Percentiles rank a stretch among this genome's conserved stretches.
Conservation (phyloP, 2,329 filamentous ascomycete genomes). For the Aspergillus floridensis region DNA sequence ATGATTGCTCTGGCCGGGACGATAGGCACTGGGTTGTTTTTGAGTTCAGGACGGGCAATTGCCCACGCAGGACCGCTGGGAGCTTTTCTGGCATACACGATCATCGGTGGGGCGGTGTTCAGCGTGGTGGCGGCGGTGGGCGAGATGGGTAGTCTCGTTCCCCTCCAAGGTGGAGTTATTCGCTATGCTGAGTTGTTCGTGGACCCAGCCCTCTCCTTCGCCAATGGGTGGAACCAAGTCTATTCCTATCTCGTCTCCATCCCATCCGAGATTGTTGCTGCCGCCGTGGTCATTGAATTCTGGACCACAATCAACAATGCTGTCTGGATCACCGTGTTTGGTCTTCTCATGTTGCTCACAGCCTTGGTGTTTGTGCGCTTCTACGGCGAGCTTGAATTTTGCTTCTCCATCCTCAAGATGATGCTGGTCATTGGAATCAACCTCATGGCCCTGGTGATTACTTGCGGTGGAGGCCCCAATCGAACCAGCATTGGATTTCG, state of each 20-base stretch:
- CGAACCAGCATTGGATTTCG: constrained; percentile 47
- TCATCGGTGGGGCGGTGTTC: constrained; percentile 36
- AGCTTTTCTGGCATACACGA: constrained; percentile 37
- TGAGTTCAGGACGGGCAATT: constrained; percentile 36
- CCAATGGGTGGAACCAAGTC: constrained; percentile 41
- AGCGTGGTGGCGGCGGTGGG: constrained; percentile 36
- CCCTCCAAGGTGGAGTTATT: constrained; percentile 39
- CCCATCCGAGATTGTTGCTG: constrained; percentile 33
- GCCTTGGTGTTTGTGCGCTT: constrained; percentile 38
- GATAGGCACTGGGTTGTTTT: constrained; percentile 39
- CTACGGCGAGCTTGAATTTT: constrained; percentile 55
- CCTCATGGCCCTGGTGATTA: constrained; percentile 51
- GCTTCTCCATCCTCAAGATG: constrained; percentile 56
- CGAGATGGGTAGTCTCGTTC: constrained; percentile 39
- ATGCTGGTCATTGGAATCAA: constrained; percentile 61
- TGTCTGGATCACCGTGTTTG: constrained; percentile 47
- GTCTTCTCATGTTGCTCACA: constrained; percentile 34
- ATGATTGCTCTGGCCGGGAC: constrained; percentile 41
- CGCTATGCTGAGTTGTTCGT: constrained; percentile 37
- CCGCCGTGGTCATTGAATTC: constrained; percentile 54
- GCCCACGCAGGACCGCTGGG: constrained; percentile 32
- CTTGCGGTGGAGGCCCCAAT: constrained; percentile 48
- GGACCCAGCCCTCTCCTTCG: constrained; percentile 37
- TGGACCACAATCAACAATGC: constrained; percentile 48
- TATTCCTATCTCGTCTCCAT: constrained; percentile 35